Evolutionary conservation across 768 basidiomycete species (phyloP), one percentile per base, ranked within the genome.

Genomic region (Suillus lakei): DNA sequence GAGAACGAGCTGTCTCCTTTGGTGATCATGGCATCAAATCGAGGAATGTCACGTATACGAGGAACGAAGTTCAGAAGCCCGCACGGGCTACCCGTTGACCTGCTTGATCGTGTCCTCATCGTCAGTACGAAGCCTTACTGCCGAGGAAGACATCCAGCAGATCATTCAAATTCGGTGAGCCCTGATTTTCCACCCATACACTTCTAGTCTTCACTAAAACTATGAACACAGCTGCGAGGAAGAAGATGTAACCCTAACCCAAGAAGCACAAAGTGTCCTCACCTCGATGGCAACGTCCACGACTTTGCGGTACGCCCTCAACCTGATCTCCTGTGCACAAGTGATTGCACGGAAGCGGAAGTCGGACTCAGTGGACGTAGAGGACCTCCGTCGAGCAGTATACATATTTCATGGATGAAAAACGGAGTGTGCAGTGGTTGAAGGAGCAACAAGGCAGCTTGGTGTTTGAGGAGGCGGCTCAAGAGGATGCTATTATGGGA

Each of bases 11-110:
- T 99, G 1, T 90, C 97, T 1, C 97, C 97, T 1, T 82, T 99
- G 61, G 97, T 99, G 43, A 95, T 99, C 72, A 98, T 99, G 97
- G 97, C 97, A 1, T 95, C 93, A 54, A 99, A 99, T 76, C 86
- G 97, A 18, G 97, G 97, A 5, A 95, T 95, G 86, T 88, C 96
- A 5, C 86, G 93, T 60, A 98, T 99, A 77, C 86, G 97, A 67
- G 97, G 97, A 41, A 99, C 97, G 28, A 96, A 93, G 73, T 94
- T 96, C 81, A 89, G 90, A 70, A 92, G 91, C 69, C 97, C 97
- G 2, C 97, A 99, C 74, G 97, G 97, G 34, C 87, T 99, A 9
- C 97, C 97, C 0, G 90, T 93, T 38, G 97, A 99, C 78, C 83
- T 99, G 39, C 86, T 99, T 62, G 97, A 99, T 79, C 88, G 97